A percentile compares a stretch with the other conserved stretches of the same genome.
These are phyloP conservation scores for Rosa lucieae DNA, from an alignment of 306 rosid genomes.

Conservation along the genomic window DNA sequence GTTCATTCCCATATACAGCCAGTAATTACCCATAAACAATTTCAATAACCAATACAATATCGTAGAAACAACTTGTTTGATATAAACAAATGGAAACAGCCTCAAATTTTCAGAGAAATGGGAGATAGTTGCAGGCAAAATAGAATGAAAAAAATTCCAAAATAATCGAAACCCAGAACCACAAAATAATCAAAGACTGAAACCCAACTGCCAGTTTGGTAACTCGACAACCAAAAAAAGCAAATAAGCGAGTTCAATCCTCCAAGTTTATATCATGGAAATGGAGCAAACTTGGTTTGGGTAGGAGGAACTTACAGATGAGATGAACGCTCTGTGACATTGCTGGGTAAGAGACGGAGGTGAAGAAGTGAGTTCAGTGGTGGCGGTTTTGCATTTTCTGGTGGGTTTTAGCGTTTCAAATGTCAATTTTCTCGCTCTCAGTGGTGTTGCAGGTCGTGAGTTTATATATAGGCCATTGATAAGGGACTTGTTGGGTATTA, in stretches of 20 bases:
- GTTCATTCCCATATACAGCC: conserved; percentile 5
- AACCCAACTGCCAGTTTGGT: conserved; percentile 18
- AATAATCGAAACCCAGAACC: not conserved
- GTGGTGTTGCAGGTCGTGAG: not conserved
- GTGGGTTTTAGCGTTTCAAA: not conserved
- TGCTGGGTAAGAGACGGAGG: conserved; percentile 1
- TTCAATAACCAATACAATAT: not conserved
- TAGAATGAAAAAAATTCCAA: not conserved
- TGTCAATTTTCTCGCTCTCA: not conserved
- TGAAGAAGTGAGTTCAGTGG: conserved; percentile 13
- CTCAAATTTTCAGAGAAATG: not conserved
- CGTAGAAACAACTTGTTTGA: not conserved
- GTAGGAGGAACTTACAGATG: conserved; percentile 35
- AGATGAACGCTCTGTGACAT: conserved; percentile 60
- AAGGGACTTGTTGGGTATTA: conserved; percentile 51
- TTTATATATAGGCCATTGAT: conserved; percentile 33
- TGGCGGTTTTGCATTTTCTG: conserved; percentile 38
- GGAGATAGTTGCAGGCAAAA: not conserved
- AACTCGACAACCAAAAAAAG: not conserved
- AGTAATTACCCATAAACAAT: not conserved
- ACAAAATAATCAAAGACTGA: not conserved
- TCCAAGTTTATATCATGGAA: not conserved
- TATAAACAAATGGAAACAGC: not conserved
- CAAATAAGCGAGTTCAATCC: not conserved
- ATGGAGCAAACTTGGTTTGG: not conserved